These are phyloP conservation scores for Tylopilus subfusipes DNA, from an alignment of 768 basidiomycete species.

Conservation along the genomic window DNA sequence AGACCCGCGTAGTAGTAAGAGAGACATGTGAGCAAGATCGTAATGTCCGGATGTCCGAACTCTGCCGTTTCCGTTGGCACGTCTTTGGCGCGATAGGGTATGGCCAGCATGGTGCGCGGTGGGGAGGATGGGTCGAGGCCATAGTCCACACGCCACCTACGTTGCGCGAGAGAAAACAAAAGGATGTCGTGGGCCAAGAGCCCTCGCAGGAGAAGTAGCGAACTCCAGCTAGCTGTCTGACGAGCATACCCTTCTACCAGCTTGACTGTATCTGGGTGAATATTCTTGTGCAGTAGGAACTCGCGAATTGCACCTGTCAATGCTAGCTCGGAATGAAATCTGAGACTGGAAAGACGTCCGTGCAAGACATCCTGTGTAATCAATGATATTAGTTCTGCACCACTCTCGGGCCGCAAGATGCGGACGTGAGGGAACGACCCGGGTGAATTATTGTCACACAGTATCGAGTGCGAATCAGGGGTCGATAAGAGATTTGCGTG, in stretches of 20 bases:
- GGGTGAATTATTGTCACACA: background rate
- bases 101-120: conserved; percentile 33
- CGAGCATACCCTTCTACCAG: background rate
- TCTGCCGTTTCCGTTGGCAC: conserved; percentile 35
- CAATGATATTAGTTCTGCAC: conserved; percentile 6
- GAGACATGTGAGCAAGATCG: background rate
- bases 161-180: conserved; percentile 29
- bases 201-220: conserved; percentile 34
- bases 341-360: background rate
- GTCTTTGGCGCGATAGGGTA: conserved; percentile 38
- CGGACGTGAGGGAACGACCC: conserved; percentile 24
- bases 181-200: conserved; percentile 32
- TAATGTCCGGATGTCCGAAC: background rate
- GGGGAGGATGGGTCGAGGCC: background rate
- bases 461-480: background rate
- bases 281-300: conserved; percentile 22
- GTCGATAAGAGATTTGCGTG: background rate
- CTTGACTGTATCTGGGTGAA: background rate
- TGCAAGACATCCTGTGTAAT: background rate
- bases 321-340: background rate
- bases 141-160: conserved; percentile 18
- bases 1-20: conserved; percentile 2
- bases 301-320: conserved; percentile 9
- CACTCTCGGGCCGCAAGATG: conserved; percentile 13
- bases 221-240: background rate